A percentile compares a stretch with the other conserved stretches of the same genome.
Conservation (phyloP, 768 basidiomycete genomes). For the Leucogyrophana mollusca region DNA sequence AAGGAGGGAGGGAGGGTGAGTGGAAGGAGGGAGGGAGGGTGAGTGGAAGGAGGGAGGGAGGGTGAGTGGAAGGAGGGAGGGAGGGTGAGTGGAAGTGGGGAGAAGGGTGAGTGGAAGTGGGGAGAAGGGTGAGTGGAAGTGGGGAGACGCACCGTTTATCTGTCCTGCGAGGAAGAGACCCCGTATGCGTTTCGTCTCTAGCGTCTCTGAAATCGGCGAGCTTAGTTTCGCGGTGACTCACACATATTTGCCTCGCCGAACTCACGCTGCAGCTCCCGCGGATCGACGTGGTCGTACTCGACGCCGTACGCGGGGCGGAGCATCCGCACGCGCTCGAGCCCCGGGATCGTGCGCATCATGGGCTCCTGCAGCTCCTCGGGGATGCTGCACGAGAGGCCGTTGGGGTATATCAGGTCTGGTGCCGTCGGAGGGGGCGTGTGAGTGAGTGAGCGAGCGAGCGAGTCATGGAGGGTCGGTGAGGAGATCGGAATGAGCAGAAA, state of each 20-base stretch:
- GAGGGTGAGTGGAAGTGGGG: too few species aligned
- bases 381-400: constrained; percentile 85
- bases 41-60: too few species aligned
- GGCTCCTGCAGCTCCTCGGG: constrained; percentile 82
- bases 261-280: constrained; percentile 74
- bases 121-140: too few species aligned
- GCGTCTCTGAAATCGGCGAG: constrained; percentile 50
- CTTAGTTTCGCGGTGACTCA: not conserved
- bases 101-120: too few species aligned
- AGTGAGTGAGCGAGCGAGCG: not conserved
- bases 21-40: too few species aligned
- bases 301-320: constrained; percentile 88
- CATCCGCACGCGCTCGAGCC: constrained; percentile 83
- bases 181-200: constrained; percentile 85
- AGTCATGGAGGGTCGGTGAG: too few species aligned
- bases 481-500: not conserved
- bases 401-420: constrained; percentile 84
- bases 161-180: constrained; percentile 89
- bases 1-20: too few species aligned
- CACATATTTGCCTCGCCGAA: constrained; percentile 9
- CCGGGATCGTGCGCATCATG: constrained; percentile 83
- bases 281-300: constrained; percentile 90
- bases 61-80: too few species aligned
- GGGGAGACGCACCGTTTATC: constrained; percentile 71
- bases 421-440: not conserved